Conservation (phyloP, 129 eudicot genomes). For the Escallonia herrerae region DNA sequence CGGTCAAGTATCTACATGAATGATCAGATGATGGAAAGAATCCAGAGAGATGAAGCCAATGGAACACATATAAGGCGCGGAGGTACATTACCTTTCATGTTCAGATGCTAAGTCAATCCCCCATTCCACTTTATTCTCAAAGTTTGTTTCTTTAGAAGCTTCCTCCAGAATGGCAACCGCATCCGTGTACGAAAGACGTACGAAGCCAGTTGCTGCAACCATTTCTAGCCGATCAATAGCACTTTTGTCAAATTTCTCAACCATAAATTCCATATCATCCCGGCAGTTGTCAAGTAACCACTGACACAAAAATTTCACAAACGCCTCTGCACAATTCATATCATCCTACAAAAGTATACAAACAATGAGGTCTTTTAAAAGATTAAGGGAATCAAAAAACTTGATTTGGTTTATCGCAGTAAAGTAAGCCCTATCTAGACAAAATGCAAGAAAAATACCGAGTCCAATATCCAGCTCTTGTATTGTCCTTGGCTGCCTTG, state of each 20-base stretch:
- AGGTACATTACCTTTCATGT: constrained; percentile 63
- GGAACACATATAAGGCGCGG: background rate
- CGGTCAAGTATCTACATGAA: constrained; percentile 66
- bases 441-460: too few species aligned
- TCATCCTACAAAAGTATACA: constrained; percentile 54
- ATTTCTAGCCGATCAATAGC: constrained; percentile 60
- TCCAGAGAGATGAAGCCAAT: background rate
- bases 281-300: constrained; percentile 86
- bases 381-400: too few species aligned
- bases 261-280: constrained; percentile 90
- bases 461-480: too few species aligned
- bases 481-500: too few species aligned
- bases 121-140: constrained; percentile 92
- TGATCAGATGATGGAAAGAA: constrained; percentile 7
- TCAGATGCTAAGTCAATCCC: constrained; percentile 94
- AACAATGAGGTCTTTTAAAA: background rate
- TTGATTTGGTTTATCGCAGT: too few species aligned
- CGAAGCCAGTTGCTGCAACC: constrained; percentile 72
- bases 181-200: constrained; percentile 74
- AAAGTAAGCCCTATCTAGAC: too few species aligned
- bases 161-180: constrained; percentile 70
- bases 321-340: constrained; percentile 94
- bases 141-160: constrained; percentile 52
- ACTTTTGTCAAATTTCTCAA: constrained; percentile 52
- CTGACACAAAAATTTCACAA: constrained; percentile 68